Percentiles rank a stretch among this genome's conserved stretches.
Evolutionary conservation across 306 rosid genomes (phyloP).

Genomic region (Cicer arietinum): DNA sequence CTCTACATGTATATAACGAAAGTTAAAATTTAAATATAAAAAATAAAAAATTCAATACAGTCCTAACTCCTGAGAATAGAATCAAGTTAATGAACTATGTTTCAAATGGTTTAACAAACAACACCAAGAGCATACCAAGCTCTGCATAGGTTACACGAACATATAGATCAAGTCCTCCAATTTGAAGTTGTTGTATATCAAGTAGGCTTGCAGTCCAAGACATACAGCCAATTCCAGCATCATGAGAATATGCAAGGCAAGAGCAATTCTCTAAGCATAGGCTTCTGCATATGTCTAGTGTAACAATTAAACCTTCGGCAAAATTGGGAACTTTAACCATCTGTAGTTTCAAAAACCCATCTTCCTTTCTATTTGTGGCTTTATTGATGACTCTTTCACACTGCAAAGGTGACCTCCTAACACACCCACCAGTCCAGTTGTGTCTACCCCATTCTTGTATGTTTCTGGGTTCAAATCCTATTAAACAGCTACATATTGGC

Average conservation of each 20-base stretch:
- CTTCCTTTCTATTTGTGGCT: constrained; percentile 22
- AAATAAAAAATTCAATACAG: too few species aligned
- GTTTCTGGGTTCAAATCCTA: constrained; percentile 49
- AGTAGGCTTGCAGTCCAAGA: constrained; percentile 35
- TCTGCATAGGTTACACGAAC: constrained; percentile 42
- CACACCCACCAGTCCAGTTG: constrained; percentile 55
- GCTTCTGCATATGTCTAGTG: constrained; percentile 23
- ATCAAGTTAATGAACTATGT: background rate
- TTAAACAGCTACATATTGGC: constrained; percentile 56
- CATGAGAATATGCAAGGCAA: constrained; percentile 36
- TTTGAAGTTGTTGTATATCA: constrained; percentile 39
- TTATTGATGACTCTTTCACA: constrained; percentile 12
- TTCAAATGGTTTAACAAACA: background rate
- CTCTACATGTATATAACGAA: background rate
- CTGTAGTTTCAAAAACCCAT: constrained; percentile 44
- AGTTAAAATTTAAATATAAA: background rate
- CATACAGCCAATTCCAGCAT: constrained; percentile 39
- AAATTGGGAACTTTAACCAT: constrained; percentile 54
- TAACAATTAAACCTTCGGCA: constrained; percentile 3
- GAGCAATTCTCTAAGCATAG: constrained; percentile 45
- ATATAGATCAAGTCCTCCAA: constrained; percentile 41
- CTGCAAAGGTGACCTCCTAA: constrained; percentile 28
- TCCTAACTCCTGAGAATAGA: background rate
- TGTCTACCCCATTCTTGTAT: constrained; percentile 46
- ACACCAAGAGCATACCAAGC: constrained; percentile 24